phyloP scores from a whole-genome alignment of 225 moss, liverwort and hornwort genomes.

The Marchantia paleacea region DNA sequence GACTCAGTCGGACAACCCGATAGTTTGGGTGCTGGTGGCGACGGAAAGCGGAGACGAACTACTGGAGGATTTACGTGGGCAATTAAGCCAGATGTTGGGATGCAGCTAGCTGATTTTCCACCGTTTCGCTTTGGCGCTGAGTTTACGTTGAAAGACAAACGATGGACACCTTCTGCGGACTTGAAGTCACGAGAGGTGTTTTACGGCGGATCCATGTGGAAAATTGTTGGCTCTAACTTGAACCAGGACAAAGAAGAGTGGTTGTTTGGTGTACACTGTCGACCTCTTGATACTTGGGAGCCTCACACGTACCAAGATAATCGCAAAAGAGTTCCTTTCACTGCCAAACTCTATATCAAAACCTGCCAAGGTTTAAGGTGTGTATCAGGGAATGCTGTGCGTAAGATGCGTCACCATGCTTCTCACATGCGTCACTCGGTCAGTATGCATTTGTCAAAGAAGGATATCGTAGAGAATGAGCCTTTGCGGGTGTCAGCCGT shows the following conservation, averaged over 20 bases:
- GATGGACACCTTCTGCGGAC: conserved; percentile 38
- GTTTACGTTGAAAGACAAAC: conserved; percentile 48
- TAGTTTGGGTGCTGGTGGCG: conserved; percentile 30
- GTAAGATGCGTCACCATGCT: conserved; percentile 42
- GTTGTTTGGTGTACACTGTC: conserved; percentile 50
- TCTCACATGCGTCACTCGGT: conserved; percentile 44
- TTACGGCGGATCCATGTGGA: conserved; percentile 56
- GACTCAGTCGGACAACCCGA: conserved; percentile 37
- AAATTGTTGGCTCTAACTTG: conserved; percentile 41
- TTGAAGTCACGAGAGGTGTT: conserved; percentile 44
- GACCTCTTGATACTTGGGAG: conserved; percentile 48
- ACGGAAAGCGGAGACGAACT: conserved; percentile 44
- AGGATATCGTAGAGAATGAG: conserved; percentile 47
- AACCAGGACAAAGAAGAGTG: conserved; percentile 51
- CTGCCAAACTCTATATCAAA: conserved; percentile 49
- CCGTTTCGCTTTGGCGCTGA: conserved; percentile 54
- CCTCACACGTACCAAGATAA: conserved; percentile 51
- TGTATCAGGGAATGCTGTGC: conserved; percentile 46
- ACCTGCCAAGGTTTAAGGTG: conserved; percentile 49
- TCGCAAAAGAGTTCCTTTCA: conserved; percentile 47
- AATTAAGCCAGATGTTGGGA: conserved; percentile 45
- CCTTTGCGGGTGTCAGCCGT: conserved; percentile 50
- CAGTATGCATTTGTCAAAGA: conserved; percentile 43
- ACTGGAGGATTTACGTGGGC: conserved; percentile 54
- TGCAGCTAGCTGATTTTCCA: conserved; percentile 52